Evolutionary conservation across 805 yeast genomes (phyloP).

Genomic region (Lipomyces chichibuensis): DNA sequence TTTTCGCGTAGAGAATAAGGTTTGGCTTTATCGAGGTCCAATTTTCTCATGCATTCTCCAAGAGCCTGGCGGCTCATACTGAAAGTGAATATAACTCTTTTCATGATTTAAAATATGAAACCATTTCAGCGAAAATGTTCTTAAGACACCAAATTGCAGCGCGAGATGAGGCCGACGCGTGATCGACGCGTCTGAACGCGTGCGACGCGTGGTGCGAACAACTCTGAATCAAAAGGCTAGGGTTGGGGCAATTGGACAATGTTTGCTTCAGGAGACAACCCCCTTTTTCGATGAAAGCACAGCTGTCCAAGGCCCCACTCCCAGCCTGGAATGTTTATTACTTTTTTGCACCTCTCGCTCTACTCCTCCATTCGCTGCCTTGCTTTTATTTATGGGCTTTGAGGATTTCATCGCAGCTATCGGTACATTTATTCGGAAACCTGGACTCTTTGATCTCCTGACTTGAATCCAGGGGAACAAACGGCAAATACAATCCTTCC

Average conservation of each 20-base stretch:
- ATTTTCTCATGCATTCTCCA: no score
- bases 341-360: neutral
- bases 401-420: neutral
- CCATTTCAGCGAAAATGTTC: no score
- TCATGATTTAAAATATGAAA: no score
- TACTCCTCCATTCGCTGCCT: neutral
- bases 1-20: no score
- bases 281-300: neutral
- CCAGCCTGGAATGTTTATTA: neutral
- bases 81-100: no score
- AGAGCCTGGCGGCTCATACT: no score
- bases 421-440: neutral
- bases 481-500: neutral
- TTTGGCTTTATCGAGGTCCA: no score
- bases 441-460: neutral
- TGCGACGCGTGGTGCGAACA: neutral
- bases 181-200: neutral
- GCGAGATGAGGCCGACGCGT: constrained; percentile 3
- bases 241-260: neutral
- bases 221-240: neutral
- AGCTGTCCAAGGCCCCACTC: neutral
- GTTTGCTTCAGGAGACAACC: neutral
- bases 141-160: neutral
- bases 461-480: neutral
- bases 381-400: neutral